Evolutionary conservation across 164 flowering plant species (phyloP).

Genomic region (Sedum album): DNA sequence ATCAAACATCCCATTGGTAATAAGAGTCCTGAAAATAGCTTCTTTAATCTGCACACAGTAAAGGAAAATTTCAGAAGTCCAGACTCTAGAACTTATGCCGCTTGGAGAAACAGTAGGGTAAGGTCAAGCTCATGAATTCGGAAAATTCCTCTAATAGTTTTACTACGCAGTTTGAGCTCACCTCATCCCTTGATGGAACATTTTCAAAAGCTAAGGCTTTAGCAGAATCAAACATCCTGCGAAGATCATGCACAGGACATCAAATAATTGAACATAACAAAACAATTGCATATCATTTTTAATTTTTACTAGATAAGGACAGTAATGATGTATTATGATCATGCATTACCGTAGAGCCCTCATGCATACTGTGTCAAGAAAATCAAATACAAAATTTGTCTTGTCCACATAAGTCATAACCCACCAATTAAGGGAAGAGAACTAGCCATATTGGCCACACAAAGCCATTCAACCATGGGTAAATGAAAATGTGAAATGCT

Average conservation of each 20-base stretch:
- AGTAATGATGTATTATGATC: not conserved
- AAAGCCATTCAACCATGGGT: not conserved
- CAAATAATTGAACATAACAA: no score
- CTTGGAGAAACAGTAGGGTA: no score
- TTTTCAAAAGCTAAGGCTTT: constrained; percentile 85
- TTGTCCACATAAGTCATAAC: no score
- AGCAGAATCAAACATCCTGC: constrained; percentile 90
- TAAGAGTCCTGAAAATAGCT: constrained; percentile 82
- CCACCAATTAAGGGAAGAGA: no score
- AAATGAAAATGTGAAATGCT: not conserved
- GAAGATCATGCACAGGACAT: not conserved
- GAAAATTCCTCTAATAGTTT: not conserved
- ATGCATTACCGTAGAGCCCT: not conserved
- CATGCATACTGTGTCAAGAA: no score
- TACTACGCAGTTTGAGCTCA: constrained; percentile 14
- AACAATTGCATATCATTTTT: no score
- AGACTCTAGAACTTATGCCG: no score
- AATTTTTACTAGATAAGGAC: no score
- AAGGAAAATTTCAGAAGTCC: no score
- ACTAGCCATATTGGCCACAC: no score
- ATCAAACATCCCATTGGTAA: constrained; percentile 85
- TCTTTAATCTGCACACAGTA: constrained; percentile 57
- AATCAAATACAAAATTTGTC: not conserved
- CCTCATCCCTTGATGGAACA: constrained; percentile 80
- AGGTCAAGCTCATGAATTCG: not conserved